Conservation (phyloP, 1,139 yeast genomes). For the Protomyces gravidus region DNA sequence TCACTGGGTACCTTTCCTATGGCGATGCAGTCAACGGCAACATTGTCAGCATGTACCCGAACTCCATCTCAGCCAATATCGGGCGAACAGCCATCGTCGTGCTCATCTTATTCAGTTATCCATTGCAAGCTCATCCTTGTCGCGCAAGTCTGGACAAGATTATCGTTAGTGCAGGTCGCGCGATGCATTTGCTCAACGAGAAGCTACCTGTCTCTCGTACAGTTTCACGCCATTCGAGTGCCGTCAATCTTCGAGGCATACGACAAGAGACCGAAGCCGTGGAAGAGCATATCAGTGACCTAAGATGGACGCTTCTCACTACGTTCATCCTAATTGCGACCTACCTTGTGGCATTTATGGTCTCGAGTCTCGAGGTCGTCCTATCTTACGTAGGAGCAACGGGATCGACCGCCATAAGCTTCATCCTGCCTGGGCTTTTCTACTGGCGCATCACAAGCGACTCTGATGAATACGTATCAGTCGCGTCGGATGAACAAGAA, state of each 20-base stretch:
- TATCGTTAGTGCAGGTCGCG: constrained; percentile 60
- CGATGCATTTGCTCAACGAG: constrained; percentile 9
- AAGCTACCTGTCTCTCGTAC: constrained; percentile 8
- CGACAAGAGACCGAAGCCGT: neutral
- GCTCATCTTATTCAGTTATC: constrained; percentile 83
- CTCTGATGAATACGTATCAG: constrained; percentile 5
- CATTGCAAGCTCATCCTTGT: constrained; percentile 89
- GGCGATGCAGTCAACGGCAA: constrained; percentile 78
- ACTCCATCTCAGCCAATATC: constrained; percentile 50
- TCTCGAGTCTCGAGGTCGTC: constrained; percentile 75
- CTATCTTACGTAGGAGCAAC: constrained; percentile 92
- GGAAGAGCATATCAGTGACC: constrained; percentile 10
- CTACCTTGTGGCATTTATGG: constrained; percentile 69
- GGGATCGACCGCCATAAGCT: constrained; percentile 89
- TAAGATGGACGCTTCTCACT: constrained; percentile 61
- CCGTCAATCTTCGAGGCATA: constrained; percentile 12
- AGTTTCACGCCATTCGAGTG: constrained; percentile 22
- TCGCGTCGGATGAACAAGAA: constrained; percentile 16
- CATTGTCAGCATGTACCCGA: constrained; percentile 55
- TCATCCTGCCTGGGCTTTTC: constrained; percentile 86
- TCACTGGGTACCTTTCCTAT: constrained; percentile 80
- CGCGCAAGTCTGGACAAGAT: constrained; percentile 63
- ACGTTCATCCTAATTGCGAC: constrained; percentile 57
- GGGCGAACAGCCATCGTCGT: constrained; percentile 74
- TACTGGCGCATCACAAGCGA: constrained; percentile 48